These are phyloP conservation scores for Phytophthora meadii DNA, from an alignment of 352 stramenopile species.

Conservation along the genomic window DNA sequence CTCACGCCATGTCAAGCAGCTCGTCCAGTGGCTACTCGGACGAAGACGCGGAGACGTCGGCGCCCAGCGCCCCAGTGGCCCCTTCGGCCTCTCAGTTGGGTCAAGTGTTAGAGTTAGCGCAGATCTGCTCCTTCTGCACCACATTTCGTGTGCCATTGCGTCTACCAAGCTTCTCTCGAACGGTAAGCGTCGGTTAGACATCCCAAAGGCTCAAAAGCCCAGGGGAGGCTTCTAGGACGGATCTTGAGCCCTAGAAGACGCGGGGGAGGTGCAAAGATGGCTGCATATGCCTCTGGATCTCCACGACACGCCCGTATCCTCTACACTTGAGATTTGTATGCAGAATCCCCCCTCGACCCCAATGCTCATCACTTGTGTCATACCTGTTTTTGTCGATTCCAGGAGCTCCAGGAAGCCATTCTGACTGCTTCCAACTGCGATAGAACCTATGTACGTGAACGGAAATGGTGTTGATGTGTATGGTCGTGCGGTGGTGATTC, in stretches of 20 bases:
- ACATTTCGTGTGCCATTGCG: conserved; percentile 78
- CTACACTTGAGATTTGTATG: conserved; percentile 42
- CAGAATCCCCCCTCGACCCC: conserved; percentile 13
- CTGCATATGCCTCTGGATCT: conserved; percentile 5
- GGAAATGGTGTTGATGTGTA: background rate
- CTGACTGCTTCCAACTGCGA: conserved; percentile 51
- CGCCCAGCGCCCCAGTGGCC: conserved; percentile 5
- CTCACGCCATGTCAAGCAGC: conserved; percentile 53
- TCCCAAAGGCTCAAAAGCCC: background rate
- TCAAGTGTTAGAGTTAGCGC: conserved; percentile 61
- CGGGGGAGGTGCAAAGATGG: conserved; percentile 9
- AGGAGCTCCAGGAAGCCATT: conserved; percentile 77
- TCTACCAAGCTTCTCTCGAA: conserved; percentile 73
- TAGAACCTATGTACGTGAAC: conserved; percentile 50
- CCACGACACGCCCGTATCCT: conserved; percentile 14
- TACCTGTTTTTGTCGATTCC: conserved; percentile 19
- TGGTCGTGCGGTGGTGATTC: background rate
- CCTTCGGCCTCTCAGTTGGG: conserved; percentile 38
- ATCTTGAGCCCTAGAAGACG: conserved; percentile 13
- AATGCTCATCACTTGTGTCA: conserved; percentile 32
- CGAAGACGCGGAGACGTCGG: conserved; percentile 34
- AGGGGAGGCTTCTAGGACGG: conserved; percentile 1
- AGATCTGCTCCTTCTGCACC: conserved; percentile 79
- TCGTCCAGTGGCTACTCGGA: conserved; percentile 52
- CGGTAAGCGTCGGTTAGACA: conserved; percentile 52